These are phyloP conservation scores for Auxenochlorella pyrenoidosa DNA, from an alignment of 139 green algal genomes.

Conservation along the genomic window DNA sequence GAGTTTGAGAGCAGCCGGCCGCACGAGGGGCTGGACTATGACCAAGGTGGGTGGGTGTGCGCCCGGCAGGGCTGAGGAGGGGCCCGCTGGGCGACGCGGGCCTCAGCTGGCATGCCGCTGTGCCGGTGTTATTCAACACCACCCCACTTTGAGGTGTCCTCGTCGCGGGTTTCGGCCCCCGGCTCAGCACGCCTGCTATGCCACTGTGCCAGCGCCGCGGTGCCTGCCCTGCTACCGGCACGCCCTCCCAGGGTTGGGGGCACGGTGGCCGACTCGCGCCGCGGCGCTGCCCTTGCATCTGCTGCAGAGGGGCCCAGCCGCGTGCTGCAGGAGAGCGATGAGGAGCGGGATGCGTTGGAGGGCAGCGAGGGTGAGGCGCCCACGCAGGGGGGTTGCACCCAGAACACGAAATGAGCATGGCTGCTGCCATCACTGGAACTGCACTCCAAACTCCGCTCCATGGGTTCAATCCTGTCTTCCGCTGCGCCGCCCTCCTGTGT, in stretches of 20 bases:
- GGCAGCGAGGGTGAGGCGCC: not conserved
- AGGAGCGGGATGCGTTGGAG: not conserved
- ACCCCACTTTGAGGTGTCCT: not conserved
- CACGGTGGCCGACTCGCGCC: not conserved
- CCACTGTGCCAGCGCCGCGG: too few species aligned
- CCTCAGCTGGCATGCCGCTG: too few species aligned
- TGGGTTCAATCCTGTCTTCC: not conserved
- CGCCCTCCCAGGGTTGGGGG: too few species aligned
- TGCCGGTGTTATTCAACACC: too few species aligned
- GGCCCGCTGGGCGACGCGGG: too few species aligned
- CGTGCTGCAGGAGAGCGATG: conserved; percentile 15
- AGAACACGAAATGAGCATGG: too few species aligned
- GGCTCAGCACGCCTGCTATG: not conserved
- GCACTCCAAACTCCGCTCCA: too few species aligned
- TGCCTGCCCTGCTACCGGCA: too few species aligned
- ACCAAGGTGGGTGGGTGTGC: not conserved
- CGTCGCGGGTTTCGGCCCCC: too few species aligned
- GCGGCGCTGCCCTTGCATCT: not conserved
- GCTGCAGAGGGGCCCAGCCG: conserved; percentile 22
- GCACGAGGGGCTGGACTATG: conserved; percentile 27
- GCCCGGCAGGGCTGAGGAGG: too few species aligned
- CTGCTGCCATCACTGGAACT: too few species aligned
- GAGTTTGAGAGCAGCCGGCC: conserved; percentile 32
- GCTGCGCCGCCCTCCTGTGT: not conserved
- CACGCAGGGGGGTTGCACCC: too few species aligned